A percentile compares a stretch with the other conserved stretches of the same genome.
Conservation (phyloP, 2,329 filamentous ascomycete species). For the Aspergillus hiratsukae region DNA sequence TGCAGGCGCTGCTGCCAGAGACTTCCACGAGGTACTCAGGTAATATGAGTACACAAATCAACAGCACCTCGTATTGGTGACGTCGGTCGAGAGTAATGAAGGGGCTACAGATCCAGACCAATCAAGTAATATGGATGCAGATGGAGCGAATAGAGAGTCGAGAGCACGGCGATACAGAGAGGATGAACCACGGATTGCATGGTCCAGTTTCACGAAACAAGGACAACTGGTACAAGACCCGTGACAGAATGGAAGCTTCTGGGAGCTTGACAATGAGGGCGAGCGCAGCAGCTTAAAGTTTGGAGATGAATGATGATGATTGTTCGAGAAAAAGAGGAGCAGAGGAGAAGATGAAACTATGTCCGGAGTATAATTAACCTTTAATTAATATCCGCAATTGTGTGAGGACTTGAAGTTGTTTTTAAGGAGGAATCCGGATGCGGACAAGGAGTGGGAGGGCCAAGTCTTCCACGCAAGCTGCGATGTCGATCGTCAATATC, state of each 20-base stretch:
- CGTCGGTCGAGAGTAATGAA: background rate
- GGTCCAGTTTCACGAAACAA: conserved; percentile 10
- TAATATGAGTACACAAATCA: background rate
- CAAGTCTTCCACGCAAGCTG: conserved; percentile 23
- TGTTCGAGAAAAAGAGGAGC: background rate
- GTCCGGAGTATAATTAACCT: background rate
- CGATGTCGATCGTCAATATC: conserved; percentile 13
- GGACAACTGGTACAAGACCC: background rate
- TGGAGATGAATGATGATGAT: background rate
- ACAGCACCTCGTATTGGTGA: background rate
- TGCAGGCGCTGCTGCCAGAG: background rate
- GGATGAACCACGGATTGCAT: conserved; percentile 20
- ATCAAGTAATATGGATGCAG: conserved; percentile 7
- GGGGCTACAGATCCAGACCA: background rate
- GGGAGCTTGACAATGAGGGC: background rate
- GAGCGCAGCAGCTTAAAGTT: background rate
- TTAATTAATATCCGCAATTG: background rate
- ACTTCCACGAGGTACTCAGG: background rate
- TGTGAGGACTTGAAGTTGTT: background rate
- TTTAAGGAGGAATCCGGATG: conserved; percentile 5
- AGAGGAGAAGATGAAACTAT: background rate
- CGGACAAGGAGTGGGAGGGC: conserved; percentile 10
- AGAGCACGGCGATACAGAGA: conserved; percentile 4
- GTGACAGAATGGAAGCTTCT: background rate
- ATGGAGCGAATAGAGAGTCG: conserved; percentile 3